These are phyloP conservation scores for Omphalotus olearius DNA, from an alignment of 1,284 basidiomycete genomes.

Conservation along the genomic window DNA sequence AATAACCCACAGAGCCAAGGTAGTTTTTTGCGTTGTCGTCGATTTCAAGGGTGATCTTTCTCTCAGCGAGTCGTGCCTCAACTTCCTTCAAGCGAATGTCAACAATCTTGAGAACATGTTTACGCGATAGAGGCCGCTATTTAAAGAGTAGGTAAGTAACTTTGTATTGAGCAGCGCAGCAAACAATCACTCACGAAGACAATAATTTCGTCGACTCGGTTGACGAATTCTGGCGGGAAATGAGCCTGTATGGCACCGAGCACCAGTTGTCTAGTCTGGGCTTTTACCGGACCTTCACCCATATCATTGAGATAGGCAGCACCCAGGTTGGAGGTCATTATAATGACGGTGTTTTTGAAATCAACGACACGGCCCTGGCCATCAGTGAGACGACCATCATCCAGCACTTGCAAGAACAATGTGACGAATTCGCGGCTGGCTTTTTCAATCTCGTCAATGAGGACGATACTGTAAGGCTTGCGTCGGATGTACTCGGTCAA, in stretches of 20 bases:
- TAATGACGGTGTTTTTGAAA: conserved; percentile 87
- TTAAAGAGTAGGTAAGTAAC: conserved; percentile 21
- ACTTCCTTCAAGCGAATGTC: conserved; percentile 75
- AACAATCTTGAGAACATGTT: conserved; percentile 80
- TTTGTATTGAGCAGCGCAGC: neutral
- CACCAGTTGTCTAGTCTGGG: conserved; percentile 63
- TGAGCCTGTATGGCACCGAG: conserved; percentile 76
- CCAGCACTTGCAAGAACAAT: conserved; percentile 90
- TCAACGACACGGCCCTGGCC: conserved; percentile 74
- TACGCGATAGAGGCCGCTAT: conserved; percentile 74
- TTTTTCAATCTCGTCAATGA: conserved; percentile 90
- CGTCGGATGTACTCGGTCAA: conserved; percentile 90
- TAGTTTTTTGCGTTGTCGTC: conserved; percentile 80
- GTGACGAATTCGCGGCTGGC: conserved; percentile 88
- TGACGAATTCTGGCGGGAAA: conserved; percentile 93
- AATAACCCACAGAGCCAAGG: conserved; percentile 84
- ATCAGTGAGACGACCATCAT: conserved; percentile 93
- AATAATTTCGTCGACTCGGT: conserved; percentile 86
- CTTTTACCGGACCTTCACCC: conserved; percentile 67
- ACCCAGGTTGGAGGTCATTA: conserved; percentile 93
- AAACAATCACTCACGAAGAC: conserved; percentile 68
- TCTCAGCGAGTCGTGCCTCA: conserved; percentile 71
- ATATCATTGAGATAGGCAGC: conserved; percentile 76
- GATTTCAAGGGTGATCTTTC: conserved; percentile 78
- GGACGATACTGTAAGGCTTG: conserved; percentile 79